phyloP scores from a whole-genome alignment of 1,284 basidiomycete genomes.

The Microbotryum scabiosae region DNA sequence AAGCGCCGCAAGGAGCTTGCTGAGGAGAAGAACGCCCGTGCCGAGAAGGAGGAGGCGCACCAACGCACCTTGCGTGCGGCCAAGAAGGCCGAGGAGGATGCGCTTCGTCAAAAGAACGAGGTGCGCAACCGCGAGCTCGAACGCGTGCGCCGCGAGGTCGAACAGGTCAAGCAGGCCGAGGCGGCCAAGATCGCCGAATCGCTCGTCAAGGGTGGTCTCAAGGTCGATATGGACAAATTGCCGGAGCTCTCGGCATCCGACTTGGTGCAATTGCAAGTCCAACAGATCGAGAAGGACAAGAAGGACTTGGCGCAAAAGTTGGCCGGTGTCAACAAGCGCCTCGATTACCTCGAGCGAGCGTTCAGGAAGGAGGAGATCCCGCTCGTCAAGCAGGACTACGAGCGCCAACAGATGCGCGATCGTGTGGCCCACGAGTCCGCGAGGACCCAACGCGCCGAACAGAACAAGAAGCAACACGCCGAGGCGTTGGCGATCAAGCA shows the following conservation, averaged over 20 bases:
- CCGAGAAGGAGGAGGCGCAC: conserved; percentile 83
- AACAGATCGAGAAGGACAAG: conserved; percentile 95
- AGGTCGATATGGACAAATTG: conserved; percentile 57
- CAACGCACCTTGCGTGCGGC: conserved; percentile 64
- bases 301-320: conserved; percentile 75
- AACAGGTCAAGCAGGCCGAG: conserved; percentile 71
- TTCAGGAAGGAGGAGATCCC: conserved; percentile 90
- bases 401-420: conserved; percentile 71
- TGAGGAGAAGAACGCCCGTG: conserved; percentile 72
- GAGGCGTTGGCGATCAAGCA: conserved; percentile 69
- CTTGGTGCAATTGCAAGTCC: conserved; percentile 83
- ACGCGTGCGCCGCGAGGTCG: conserved; percentile 70
- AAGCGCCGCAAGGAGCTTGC: conserved; percentile 79
- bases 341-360: conserved; percentile 93
- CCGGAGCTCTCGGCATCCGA: conserved; percentile 50
- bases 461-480: conserved; percentile 56
- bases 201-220: conserved; percentile 70
- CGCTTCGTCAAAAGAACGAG: conserved; percentile 58
- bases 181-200: conserved; percentile 82
- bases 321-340: conserved; percentile 75
- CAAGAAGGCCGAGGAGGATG: conserved; percentile 66
- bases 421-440: conserved; percentile 58
- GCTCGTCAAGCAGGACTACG: conserved; percentile 78
- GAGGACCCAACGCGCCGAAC: conserved; percentile 56
- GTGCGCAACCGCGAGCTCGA: conserved; percentile 65